Base-by-base conservation (phyloP, 257 asterid genomes). In the Datura wrightii region DNA sequence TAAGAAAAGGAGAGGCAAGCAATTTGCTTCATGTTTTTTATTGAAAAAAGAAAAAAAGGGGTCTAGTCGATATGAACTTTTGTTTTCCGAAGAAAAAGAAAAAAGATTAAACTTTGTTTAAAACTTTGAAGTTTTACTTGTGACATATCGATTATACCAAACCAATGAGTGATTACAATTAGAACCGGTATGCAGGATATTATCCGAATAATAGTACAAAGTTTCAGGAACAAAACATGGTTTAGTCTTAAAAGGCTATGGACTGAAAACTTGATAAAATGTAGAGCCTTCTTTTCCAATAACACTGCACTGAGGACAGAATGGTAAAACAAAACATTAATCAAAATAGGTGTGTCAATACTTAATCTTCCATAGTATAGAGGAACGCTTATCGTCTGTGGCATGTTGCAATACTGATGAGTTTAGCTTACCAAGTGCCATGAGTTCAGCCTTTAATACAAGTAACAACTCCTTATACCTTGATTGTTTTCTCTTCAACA, bases 341-440 rank as follows among this genome's bases (percentile, higher is more conserved):
- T 66, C 24, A 36, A 66, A 39, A 37, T 50, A 66, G 76, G 50
- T 37, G 14, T 50, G 82, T 92, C 90, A 94, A 84, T 90, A 93
- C 86, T 89, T 92, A 79, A 96, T 93, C 74, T 89, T 87, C 97
- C 97, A 92, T 41, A 96, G 88, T 5, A 83, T 87, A 3, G 95
- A 92, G 9, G 98, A 93, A 87, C 86, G 92, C 50, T 79, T 80
- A 87, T 90, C 93, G 86, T 94, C 95, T 69, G 92, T 84, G 24
- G 98, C 98, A 82, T 92, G 92, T 82, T 69, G 79, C 53, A 96
- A 85, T 80, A 88, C 92, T 42, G 96, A 31, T 56, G 97, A 86
- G 54, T 82, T 55, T 6, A 76, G 66, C 87, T 85, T 90, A 52
- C 85, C 84, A 48, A 86, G 87, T 19, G 85, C 85, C 84, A 80